Base-by-base conservation (phyloP, 2,329 filamentous ascomycete genomes). In the Penicillium paneum region DNA sequence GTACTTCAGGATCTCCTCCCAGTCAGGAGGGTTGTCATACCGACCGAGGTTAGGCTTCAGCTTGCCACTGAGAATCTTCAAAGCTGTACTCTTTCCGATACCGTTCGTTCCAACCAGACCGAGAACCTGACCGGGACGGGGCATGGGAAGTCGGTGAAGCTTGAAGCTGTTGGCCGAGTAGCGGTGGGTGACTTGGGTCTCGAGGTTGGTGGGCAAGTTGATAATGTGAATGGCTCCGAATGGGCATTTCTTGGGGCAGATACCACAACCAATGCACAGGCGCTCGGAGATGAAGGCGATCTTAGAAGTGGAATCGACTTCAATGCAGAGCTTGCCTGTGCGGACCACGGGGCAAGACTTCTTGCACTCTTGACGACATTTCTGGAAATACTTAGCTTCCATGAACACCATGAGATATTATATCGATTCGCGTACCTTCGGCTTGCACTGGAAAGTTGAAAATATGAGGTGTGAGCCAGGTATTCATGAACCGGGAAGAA, bases 141-240 rank as follows among this genome's bases (percentile, higher is more conserved):
- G 94, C 84, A 93, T 97, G 54, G 95, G 94, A 70, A 97, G 83
- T 67, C 95, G 87, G 77, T 99, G 94, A 64, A 99, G 86, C 83
- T 99, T 99, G 86, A 99, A 99, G 80, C 92, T 97, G 83, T 99
- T 99, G 74, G 94, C 93, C 52, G 93, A 96, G 81, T 99, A 99
- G 73, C 94, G 89, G 76, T 99, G 95, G 65, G 94, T 97, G 71
- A 99, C 91, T 76, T 97, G 90, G 64, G 89, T 95, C 77, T 99
- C 94, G 76, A 99, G 88, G 79, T 99, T 99, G 74, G 94, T 99
- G 66, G 95, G 94, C 82, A 99, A 81, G 81, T 99, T 99, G 91
- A 99, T 99, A 76, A 99, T 99, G 75, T 93, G 95, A 78, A 99
- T 99, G 63, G 94, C 94, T 71, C 92, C 89, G 77, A 99, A 99